Base-by-base conservation (phyloP, 768 basidiomycete species). In the Heimioporus sp. region DNA sequence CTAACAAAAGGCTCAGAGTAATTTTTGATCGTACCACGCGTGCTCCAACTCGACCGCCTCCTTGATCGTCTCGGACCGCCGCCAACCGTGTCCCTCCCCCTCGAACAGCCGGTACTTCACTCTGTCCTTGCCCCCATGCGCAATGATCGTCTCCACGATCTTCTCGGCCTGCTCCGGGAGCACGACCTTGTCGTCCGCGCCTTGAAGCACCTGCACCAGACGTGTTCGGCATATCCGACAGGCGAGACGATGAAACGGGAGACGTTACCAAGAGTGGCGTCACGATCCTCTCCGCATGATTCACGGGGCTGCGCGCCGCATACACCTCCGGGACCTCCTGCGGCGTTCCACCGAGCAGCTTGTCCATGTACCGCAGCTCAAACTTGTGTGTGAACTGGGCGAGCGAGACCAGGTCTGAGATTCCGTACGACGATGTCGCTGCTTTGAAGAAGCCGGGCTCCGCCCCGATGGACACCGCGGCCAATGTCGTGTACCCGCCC, bases 341-440 rank as follows among this genome's bases (percentile, higher is more conserved):
- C 2, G 63, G 62, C 1, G 77, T 73, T 3, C 85, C 85, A 1
- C 90, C 88, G 16, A 90, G 55, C 16, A 91, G 72, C 60, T 80
- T 81, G 51, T 76, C 73, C 59, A 82, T 64, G 62, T 86, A 86
- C 42, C 70, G 69, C 41, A 77, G 76, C 65, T 86, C 82, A 47
- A 86, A 87, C 64, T 87, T 92, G 71, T 92, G 88, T 6, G 87
- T 86, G 53, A 81, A 81, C 39, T 78, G 72, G 4, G 74, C 78
- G 10, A 92, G 73, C 44, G 66, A 73, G 11, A 64, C 58, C 28
- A 89, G 65, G 61, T 90, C 82, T 0, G 81, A 80, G 43, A 92
- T 75, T 64, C 12, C 80, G 0, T 89, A 44, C 12, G 7, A 16
- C 16, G 35, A 35, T 16, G 35, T 35, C 35, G 35, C 35, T 16